These are phyloP conservation scores for Chlamydomonas asymmetrica DNA, from an alignment of 139 green algal species.

Conservation along the genomic window DNA sequence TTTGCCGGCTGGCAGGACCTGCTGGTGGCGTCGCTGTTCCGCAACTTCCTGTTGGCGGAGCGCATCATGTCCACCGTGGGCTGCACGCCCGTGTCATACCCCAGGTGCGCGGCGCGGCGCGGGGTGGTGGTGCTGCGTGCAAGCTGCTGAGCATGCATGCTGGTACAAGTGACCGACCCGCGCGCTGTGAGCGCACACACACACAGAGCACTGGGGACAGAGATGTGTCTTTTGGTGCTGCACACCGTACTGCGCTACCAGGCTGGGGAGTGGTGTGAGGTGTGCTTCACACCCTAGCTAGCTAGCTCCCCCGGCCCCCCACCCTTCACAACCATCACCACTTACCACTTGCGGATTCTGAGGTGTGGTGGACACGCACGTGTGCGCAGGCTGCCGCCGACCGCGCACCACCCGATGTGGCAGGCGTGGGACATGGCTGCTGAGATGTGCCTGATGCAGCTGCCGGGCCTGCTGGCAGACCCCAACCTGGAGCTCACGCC, in stretches of 20 bases:
- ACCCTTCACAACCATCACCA: no score
- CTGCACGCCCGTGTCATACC: slow-evolving; percentile 86
- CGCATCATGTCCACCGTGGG: slow-evolving; percentile 87
- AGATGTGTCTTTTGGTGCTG: no score
- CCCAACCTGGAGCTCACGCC: not conserved
- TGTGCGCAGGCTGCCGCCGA: no score
- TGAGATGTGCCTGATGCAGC: slow-evolving; percentile 94
- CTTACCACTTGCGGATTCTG: not conserved
- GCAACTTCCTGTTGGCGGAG: slow-evolving; percentile 98
- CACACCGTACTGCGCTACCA: no score
- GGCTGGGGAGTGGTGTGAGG: no score
- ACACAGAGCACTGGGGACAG: no score
- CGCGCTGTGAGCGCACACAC: not conserved
- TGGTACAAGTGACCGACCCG: no score
- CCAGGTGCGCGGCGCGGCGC: slow-evolving; percentile 17
- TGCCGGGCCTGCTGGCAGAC: slow-evolving; percentile 33
- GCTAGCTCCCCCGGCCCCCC: no score
- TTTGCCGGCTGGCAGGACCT: slow-evolving; percentile 94
- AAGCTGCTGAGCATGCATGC: not conserved
- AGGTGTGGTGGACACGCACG: not conserved
- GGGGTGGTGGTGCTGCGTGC: not conserved
- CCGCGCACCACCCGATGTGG: not conserved
- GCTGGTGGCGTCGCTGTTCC: slow-evolving; percentile 94
- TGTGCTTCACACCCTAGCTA: no score
- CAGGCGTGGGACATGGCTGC: slow-evolving; percentile 89